phyloP scores from a whole-genome alignment of 257 asterid species.

The Ehretia macrophylla region DNA sequence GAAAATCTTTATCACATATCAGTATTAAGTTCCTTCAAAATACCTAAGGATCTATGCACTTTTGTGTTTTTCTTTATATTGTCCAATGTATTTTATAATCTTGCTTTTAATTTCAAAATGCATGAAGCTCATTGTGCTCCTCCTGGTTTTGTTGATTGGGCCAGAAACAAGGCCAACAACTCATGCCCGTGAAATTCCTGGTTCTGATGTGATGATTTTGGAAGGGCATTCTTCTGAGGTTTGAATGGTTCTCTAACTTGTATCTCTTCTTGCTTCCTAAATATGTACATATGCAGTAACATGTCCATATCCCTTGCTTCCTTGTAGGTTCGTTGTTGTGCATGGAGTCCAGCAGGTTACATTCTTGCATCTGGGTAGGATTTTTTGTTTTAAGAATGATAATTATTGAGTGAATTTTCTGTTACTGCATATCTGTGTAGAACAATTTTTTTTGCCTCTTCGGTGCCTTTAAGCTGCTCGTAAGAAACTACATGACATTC shows the following conservation, averaged over 20 bases:
- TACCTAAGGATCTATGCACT: too few relatives aligned
- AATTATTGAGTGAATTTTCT: too few relatives aligned
- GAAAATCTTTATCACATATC: too few relatives aligned
- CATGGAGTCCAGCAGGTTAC: constrained; percentile 36
- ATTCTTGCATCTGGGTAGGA: constrained; percentile 37
- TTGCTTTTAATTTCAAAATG: neutral
- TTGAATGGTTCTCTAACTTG: constrained; percentile 8
- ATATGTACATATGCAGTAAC: too few relatives aligned
- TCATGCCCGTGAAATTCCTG: constrained; percentile 12
- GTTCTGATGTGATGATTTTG: constrained; percentile 25
- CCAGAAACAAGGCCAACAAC: constrained; percentile 17
- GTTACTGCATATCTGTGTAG: too few relatives aligned
- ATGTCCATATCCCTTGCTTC: too few relatives aligned
- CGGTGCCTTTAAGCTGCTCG: too few relatives aligned
- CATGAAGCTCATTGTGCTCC: neutral
- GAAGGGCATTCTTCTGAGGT: constrained; percentile 32
- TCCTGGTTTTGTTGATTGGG: constrained; percentile 4
- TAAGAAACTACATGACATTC: too few relatives aligned
- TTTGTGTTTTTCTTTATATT: too few relatives aligned
- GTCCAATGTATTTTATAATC: too few relatives aligned
- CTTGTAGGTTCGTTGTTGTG: constrained; percentile 33
- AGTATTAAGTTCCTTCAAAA: too few relatives aligned
- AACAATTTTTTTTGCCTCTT: too few relatives aligned
- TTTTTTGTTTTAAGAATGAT: neutral
- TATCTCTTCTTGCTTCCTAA: neutral